phyloP scores from a whole-genome alignment of 768 basidiomycete genomes.

The Holtermanniella nyarrowii region DNA sequence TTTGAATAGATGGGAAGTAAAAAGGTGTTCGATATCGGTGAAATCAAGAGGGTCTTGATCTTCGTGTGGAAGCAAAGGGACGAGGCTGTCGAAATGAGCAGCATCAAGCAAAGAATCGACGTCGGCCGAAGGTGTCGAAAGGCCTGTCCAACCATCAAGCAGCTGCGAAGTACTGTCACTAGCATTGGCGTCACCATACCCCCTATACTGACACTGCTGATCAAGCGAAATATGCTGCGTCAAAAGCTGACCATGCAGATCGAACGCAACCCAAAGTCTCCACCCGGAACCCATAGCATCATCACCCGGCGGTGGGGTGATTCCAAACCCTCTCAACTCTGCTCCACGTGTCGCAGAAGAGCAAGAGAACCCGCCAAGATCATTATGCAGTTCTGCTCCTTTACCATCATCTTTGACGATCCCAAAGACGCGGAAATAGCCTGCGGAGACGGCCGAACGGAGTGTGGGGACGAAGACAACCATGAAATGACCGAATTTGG shows the following conservation, averaged over 20 bases:
- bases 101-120: slow-evolving; percentile 39
- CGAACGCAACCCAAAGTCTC: slow-evolving; percentile 31
- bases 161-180: too few species aligned
- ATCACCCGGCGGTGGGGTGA: slow-evolving; percentile 9
- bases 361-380: slow-evolving; percentile 11
- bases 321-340: slow-evolving; percentile 25
- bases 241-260: slow-evolving; percentile 14
- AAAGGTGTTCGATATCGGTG: slow-evolving; percentile 57
- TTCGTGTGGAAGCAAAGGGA: slow-evolving; percentile 46
- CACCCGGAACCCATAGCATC: slow-evolving; percentile 20
- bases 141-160: slow-evolving; percentile 27
- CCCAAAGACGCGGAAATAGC: slow-evolving; percentile 58
- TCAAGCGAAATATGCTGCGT: slow-evolving; percentile 43
- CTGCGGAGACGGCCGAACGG: slow-evolving; percentile 57
- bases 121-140: slow-evolving; percentile 7
- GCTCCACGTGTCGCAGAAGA: slow-evolving; percentile 38
- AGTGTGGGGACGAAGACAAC: slow-evolving; percentile 65
- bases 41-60: slow-evolving; percentile 23
- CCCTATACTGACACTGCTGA: slow-evolving; percentile 48
- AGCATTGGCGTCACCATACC: background rate
- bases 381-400: slow-evolving; percentile 11
- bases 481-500: slow-evolving; percentile 49
- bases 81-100: slow-evolving; percentile 74
- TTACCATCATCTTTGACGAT: slow-evolving; percentile 6
- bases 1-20: slow-evolving; percentile 69